These are phyloP conservation scores for Suillus variegatus DNA, from an alignment of 768 basidiomycete genomes.

Conservation along the genomic window DNA sequence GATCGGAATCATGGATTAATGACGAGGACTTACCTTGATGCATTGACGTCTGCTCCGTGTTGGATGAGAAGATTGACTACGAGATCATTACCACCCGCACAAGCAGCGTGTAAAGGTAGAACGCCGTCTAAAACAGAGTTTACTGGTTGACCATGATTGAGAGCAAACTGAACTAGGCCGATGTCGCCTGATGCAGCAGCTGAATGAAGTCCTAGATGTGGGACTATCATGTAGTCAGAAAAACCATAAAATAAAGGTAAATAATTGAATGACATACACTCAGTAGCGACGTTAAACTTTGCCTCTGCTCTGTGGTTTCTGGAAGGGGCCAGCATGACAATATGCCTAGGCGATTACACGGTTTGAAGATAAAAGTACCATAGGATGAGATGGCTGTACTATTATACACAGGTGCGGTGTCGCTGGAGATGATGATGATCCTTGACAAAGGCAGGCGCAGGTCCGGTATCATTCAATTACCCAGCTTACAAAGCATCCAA, in stretches of 20 bases:
- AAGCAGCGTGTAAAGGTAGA: constrained; percentile 94
- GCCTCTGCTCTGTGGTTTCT: constrained; percentile 42
- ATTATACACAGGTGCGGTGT: constrained; percentile 1
- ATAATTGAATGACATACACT: constrained; percentile 39
- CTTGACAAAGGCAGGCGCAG: background rate
- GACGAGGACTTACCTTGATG: constrained; percentile 64
- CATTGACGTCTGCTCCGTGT: constrained; percentile 97
- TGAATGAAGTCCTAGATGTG: constrained; percentile 74
- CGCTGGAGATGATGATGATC: constrained; percentile 1
- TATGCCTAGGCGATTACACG: background rate
- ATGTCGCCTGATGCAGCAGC: constrained; percentile 86
- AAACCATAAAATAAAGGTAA: background rate
- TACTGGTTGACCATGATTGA: constrained; percentile 92
- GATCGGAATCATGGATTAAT: background rate
- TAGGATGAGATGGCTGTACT: constrained; percentile 3
- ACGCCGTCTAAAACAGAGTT: constrained; percentile 96
- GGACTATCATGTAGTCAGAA: constrained; percentile 46
- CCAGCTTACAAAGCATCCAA: background rate
- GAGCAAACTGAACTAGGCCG: constrained; percentile 90
- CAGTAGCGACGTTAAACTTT: constrained; percentile 56
- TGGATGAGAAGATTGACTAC: constrained; percentile 91
- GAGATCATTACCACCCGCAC: constrained; percentile 84
- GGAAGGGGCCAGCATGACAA: constrained; percentile 36
- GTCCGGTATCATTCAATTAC: background rate
- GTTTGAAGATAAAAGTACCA: background rate